Evolutionary conservation across 495 filamentous ascomycete species (phyloP), one percentile per base, ranked within the genome.

Genomic region (Aspergillus ellipticus): DNA sequence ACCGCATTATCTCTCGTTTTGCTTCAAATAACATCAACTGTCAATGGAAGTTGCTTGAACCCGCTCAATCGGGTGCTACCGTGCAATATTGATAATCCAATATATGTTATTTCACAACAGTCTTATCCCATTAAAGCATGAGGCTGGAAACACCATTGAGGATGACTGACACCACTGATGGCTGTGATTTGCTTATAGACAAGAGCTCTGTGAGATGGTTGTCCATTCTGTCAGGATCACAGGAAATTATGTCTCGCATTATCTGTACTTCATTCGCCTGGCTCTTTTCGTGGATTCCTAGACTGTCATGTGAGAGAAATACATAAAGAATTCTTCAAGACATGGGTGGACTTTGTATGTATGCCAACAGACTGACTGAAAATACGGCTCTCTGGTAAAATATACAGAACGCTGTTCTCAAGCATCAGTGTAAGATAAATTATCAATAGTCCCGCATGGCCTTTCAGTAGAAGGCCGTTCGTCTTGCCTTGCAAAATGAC

Each of bases 41-140:
- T 72, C 75, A 83, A 46, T 97, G 92, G 91, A 87, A 87, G 68
- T 62, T 98, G 54, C 79, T 98, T 21, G 87, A 94, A 71, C 92
- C 90, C 3, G 92, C 93, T 0, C 82, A 96, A 57, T 87, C 83
- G 7, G 93, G 93, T 37, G 86, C 90, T 1, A 88, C 80, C 21
- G 84, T 95, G 24, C 49, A 60, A 10, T 54, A 60, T 51, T 60
- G 48, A 45, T 1, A 7, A 15, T n/a, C 21, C 4, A 10, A 49
- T 49, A 26, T n/a, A 24, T 13, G 17, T 9, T 45, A 2, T 21
- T 4, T 19, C 21, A 13, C 10, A 20, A 5, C 13, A 9, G 8
- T 5, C 13, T 2, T 5, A n/a, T n/a, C 35, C n/a, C 10, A 5
- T 2, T 15, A 4, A 39, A 15, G 31, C n/a, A 39, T 4, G n/a